Base-by-base conservation (phyloP, 352 stramenopile species). In the Globisporangium alternatum region DNA sequence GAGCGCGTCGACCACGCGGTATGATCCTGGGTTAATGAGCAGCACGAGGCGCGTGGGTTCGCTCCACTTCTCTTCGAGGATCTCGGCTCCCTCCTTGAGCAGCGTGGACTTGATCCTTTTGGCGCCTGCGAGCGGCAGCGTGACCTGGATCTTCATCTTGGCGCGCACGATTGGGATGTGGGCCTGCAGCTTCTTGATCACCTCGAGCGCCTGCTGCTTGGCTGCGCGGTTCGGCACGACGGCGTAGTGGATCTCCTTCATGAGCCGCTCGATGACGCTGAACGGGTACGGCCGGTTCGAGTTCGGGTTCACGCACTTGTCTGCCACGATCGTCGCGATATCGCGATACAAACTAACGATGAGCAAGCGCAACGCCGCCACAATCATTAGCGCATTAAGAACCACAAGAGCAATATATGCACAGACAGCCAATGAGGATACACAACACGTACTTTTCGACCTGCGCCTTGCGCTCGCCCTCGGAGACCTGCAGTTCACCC, bases 151-250 rank as follows among this genome's bases (percentile, higher is more conserved):
- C 74, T 97, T 92, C 98, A 99, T 99, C 71, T 98, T 98, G 22
- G 97, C 97, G 47, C 98, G 83, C 56, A 96, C 89, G 66, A 99
- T 97, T 19, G 95, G 91, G 68, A 99, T 95, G 51, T 98, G 83
- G 31, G 83, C 72, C 19, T 89, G 75, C 25, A 99, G 80, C 60
- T 93, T 89, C 71, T 96, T 97, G 65, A 99, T 98, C 49, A 98
- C 90, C 74, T 99, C 97, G 37, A 99, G 80, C 64, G 93, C 95
- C 77, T 98, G 96, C 69, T 98, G 91, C 83, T 99, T 99, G 28
- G 97, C 86, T 62, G 87, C 94, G 39, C 94, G 89, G 59, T 97
- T 98, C 9, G 95, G 93, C 55, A 98, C 90, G 19, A 98, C 90
- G 15, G 89, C 89, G 72, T 98, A 99, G 65, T 98, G 95, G 43